Evolutionary conservation across 2,329 filamentous ascomycete genomes (phyloP).

Genomic region (Calycina marina): DNA sequence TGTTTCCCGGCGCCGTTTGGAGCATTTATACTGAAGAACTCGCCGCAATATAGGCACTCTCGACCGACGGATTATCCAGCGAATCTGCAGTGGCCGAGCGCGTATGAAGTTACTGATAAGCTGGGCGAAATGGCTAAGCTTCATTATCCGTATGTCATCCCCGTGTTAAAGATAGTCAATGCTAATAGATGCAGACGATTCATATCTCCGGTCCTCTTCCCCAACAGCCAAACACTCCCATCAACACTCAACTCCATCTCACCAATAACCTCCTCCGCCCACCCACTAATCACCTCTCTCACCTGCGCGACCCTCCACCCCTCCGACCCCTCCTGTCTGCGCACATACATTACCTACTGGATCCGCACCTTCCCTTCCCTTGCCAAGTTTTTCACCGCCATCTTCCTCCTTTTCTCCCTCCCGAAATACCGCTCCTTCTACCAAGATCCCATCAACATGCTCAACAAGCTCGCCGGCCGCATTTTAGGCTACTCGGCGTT

Average conservation of each 20-base stretch:
- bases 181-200: constrained; percentile 43
- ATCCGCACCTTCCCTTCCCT: constrained; percentile 68
- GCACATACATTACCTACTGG: constrained; percentile 79
- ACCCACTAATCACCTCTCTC: constrained; percentile 71
- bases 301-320: constrained; percentile 87
- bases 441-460: constrained; percentile 49
- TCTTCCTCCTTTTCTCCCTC: constrained; percentile 54
- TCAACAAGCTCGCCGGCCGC: constrained; percentile 50
- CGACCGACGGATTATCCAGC: constrained; percentile 55
- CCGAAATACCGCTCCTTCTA: constrained; percentile 55
- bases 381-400: constrained; percentile 59
- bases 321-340: constrained; percentile 71
- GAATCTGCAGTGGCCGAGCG: constrained; percentile 57
- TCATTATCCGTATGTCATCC: constrained; percentile 59
- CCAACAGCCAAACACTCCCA: constrained; percentile 51
- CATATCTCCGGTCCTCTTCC: constrained; percentile 76
- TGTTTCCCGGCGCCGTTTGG: constrained; percentile 50
- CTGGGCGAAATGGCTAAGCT: constrained; percentile 68
- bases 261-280: constrained; percentile 69
- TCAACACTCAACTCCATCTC: constrained; percentile 51
- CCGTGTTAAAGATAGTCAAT: constrained; percentile 2
- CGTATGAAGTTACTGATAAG: constrained; percentile 64
- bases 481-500: constrained; percentile 67
- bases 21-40: constrained; percentile 53
- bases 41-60: constrained; percentile 63